These are phyloP conservation scores for Omphalea diandra DNA, from an alignment of 441 rosid species.

Conservation along the genomic window DNA sequence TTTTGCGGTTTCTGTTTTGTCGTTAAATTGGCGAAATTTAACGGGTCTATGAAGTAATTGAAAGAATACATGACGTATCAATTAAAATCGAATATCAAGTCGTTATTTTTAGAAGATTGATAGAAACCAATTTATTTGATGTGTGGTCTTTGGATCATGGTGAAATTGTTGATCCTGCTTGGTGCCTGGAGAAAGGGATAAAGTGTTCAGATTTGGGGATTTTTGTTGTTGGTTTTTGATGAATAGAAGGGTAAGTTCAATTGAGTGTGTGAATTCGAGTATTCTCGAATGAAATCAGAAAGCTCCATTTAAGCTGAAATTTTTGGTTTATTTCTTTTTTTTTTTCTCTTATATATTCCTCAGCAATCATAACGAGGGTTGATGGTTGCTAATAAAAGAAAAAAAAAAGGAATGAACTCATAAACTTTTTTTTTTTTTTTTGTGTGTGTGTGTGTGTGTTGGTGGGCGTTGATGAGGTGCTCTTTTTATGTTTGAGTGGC, in stretches of 20 bases:
- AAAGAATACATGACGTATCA: neutral
- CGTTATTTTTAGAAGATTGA: neutral
- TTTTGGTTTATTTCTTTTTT: neutral
- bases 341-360: neutral
- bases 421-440: too few relatives aligned
- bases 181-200: neutral
- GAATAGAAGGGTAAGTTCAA: neutral
- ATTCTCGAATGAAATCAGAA: neutral
- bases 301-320: neutral
- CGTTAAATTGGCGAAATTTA: constrained; percentile 11
- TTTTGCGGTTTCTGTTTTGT: constrained; percentile 12
- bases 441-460: neutral
- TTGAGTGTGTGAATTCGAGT: constrained; percentile 7
- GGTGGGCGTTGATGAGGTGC: neutral
- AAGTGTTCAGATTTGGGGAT: neutral
- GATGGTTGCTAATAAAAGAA: neutral
- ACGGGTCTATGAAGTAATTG: constrained; percentile 4
- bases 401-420: neutral
- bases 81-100: neutral
- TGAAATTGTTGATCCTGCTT: constrained; percentile 8
- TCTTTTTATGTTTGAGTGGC: neutral
- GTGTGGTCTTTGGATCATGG: constrained; percentile 1
- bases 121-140: neutral
- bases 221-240: constrained; percentile 5
- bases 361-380: neutral